Evolutionary conservation across 345 rosid species (phyloP).

Genomic region (Erodium maritimum): DNA sequence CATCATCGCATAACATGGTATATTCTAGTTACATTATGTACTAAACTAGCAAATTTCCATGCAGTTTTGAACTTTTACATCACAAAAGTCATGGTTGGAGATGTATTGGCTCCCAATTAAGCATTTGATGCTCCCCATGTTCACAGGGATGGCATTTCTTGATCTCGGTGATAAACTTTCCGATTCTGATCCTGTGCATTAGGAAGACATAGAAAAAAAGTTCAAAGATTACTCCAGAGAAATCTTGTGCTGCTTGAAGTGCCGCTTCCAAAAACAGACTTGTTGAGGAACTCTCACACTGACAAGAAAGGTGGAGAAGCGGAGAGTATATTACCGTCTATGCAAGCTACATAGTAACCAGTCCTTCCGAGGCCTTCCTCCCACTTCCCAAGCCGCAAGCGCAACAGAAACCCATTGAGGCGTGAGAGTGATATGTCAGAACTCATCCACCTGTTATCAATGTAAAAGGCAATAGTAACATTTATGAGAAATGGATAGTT

Average conservation of each 20-base stretch:
- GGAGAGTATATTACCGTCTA: constrained; percentile 38
- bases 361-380: constrained; percentile 59
- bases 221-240: background rate
- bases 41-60: background rate
- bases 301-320: background rate
- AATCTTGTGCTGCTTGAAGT: background rate
- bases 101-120: constrained; percentile 61
- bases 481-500: too few species aligned
- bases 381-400: constrained; percentile 77
- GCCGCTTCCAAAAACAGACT: background rate
- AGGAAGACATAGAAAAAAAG: too few species aligned
- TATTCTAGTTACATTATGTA: too few species aligned
- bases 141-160: constrained; percentile 30
- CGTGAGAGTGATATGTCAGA: constrained; percentile 28
- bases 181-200: constrained; percentile 20
- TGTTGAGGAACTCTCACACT: background rate
- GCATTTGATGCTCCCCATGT: constrained; percentile 48
- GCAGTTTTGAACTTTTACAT: constrained; percentile 28
- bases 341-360: constrained; percentile 61
- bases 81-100: constrained; percentile 75
- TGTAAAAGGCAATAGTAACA: too few species aligned
- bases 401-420: constrained; percentile 69
- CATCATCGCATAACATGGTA: too few species aligned
- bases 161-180: constrained; percentile 19
- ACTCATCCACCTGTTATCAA: constrained; percentile 46